A percentile compares a stretch with the other conserved stretches of the same genome.
Evolutionary conservation across 2,329 filamentous ascomycete species (phyloP).

Genomic region (Colletotrichum orbiculare): DNA sequence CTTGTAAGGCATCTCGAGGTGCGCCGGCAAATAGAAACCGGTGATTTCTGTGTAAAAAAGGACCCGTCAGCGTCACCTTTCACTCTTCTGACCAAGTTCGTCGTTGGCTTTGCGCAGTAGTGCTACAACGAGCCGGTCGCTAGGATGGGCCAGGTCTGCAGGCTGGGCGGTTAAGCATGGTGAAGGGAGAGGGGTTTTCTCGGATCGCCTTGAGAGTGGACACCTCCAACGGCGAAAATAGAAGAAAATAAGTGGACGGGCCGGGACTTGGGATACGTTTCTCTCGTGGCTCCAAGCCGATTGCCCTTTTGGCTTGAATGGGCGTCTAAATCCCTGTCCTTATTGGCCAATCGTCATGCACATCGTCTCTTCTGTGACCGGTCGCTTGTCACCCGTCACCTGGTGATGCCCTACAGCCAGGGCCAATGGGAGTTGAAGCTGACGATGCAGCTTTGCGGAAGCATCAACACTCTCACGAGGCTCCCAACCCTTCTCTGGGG

Average conservation of each 20-base stretch:
- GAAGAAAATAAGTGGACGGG: slow-evolving; percentile 16
- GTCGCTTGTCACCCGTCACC: slow-evolving; percentile 37
- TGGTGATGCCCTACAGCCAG: slow-evolving; percentile 29
- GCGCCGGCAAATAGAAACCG: slow-evolving; percentile 31
- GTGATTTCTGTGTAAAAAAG: slow-evolving; percentile 1
- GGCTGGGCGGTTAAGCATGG: slow-evolving; percentile 37
- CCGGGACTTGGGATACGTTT: slow-evolving; percentile 27
- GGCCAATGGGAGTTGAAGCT: slow-evolving; percentile 23
- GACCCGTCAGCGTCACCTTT: slow-evolving; percentile 19
- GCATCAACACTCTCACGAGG: slow-evolving; percentile 30
- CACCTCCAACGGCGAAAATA: slow-evolving; percentile 26
- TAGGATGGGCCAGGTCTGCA: slow-evolving; percentile 34
- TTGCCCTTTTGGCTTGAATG: slow-evolving; percentile 16
- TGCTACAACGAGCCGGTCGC: slow-evolving; percentile 31
- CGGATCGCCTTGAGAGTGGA: background rate
- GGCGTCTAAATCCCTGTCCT: slow-evolving; percentile 35
- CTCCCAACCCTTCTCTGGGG: slow-evolving; percentile 26
- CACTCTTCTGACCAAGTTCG: slow-evolving; percentile 16
- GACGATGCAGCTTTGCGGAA: slow-evolving; percentile 27
- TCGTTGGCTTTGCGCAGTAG: slow-evolving; percentile 16
- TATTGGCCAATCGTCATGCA: slow-evolving; percentile 25
- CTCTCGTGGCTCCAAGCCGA: slow-evolving; percentile 19
- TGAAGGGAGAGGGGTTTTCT: slow-evolving; percentile 32
- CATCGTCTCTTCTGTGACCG: slow-evolving; percentile 21
- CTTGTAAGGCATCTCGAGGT: slow-evolving; percentile 13